Conservation (phyloP, 768 basidiomycete species). For the Mycena rosella region DNA sequence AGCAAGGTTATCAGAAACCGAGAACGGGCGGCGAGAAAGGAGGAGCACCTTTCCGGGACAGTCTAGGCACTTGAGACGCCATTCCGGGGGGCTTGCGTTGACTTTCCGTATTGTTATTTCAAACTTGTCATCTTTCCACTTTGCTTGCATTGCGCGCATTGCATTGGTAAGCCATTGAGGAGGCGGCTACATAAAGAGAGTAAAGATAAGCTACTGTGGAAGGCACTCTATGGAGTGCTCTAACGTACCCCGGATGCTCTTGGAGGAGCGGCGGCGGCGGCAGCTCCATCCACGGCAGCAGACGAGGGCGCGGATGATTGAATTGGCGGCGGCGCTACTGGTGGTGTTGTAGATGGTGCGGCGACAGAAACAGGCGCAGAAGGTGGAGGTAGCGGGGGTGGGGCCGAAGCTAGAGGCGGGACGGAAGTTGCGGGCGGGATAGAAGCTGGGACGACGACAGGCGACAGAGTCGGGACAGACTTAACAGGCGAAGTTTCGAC, state of each 20-base stretch:
- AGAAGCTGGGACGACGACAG: constrained; percentile 24
- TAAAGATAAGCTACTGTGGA: constrained; percentile 17
- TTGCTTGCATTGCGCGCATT: constrained; percentile 73
- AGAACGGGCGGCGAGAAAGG: not conserved
- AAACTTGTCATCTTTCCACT: constrained; percentile 87
- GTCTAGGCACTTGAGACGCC: constrained; percentile 94
- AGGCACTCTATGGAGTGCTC: not conserved
- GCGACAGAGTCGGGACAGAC: constrained; percentile 1
- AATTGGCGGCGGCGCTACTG: not conserved
- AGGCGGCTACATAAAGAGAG: constrained; percentile 55
- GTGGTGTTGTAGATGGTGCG: not conserved
- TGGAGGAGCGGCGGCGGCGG: constrained; percentile 36
- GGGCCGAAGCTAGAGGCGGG: constrained; percentile 30
- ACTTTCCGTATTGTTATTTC: constrained; percentile 76
- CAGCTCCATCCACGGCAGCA: constrained; percentile 4
- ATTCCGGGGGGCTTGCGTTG: constrained; percentile 68
- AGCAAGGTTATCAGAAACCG: constrained; percentile 1
- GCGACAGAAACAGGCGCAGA: constrained; percentile 7
- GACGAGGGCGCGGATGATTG: constrained; percentile 38
- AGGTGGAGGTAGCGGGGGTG: constrained; percentile 14
- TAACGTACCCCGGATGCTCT: constrained; percentile 39
- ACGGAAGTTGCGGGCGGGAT: constrained; percentile 1
- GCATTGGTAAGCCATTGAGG: constrained; percentile 82
- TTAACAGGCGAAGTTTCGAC: constrained; percentile 3
- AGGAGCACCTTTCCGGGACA: constrained; percentile 89